Percentiles rank a stretch among this genome's conserved stretches.
phyloP scores from a whole-genome alignment of 441 rosid species.

The Biscutella laevigata region DNA sequence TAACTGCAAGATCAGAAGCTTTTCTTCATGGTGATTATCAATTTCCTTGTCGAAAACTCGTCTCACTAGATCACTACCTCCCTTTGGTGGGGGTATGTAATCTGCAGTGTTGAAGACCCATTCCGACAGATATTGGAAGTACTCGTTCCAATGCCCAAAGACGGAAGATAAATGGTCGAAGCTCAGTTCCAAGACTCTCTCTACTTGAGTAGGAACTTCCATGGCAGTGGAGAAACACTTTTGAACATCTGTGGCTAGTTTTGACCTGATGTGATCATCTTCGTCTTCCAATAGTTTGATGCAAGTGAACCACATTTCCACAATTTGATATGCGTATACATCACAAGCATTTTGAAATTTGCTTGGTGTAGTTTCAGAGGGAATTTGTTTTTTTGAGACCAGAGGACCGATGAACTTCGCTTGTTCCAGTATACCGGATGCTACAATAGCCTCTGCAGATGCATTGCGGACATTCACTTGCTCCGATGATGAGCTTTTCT shows the following conservation, averaged over 20 bases:
- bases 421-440: slow-evolving; percentile 80
- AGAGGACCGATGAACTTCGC: slow-evolving; percentile 55
- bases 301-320: slow-evolving; percentile 71
- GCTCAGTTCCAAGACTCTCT: slow-evolving; percentile 73
- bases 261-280: slow-evolving; percentile 74
- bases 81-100: slow-evolving; percentile 30
- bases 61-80: slow-evolving; percentile 63
- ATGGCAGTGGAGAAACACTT: slow-evolving; percentile 42
- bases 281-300: slow-evolving; percentile 88
- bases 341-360: slow-evolving; percentile 32
- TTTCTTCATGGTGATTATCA: slow-evolving; percentile 93
- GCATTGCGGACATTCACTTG: slow-evolving; percentile 75
- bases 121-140: slow-evolving; percentile 48
- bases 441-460: slow-evolving; percentile 74
- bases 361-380: slow-evolving; percentile 26
- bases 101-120: slow-evolving; percentile 53
- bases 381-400: slow-evolving; percentile 32
- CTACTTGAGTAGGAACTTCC: slow-evolving; percentile 72
- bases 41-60: slow-evolving; percentile 93
- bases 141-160: slow-evolving; percentile 76
- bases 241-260: slow-evolving; percentile 55
- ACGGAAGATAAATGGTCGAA: slow-evolving; percentile 56
- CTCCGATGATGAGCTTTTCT: slow-evolving; percentile 71
- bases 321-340: slow-evolving; percentile 46
- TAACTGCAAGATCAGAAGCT: slow-evolving; percentile 69